These are phyloP conservation scores for Termitomyces sp. DNA, from an alignment of 1,284 basidiomycete species.

Conservation along the genomic window DNA sequence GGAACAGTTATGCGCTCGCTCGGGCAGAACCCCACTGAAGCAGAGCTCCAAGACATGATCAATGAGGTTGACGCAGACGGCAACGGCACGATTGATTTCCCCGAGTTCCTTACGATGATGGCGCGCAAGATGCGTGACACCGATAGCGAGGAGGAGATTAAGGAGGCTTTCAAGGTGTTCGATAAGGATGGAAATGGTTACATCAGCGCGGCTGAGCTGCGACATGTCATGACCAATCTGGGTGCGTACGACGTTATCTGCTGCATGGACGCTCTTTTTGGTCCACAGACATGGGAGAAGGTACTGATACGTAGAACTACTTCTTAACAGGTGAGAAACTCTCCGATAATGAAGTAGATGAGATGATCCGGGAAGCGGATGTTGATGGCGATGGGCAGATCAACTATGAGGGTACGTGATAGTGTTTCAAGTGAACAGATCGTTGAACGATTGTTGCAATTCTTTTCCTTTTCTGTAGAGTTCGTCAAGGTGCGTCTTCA, in stretches of 20 bases:
- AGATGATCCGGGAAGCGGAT: slow-evolving; percentile 99
- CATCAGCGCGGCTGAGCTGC: slow-evolving; percentile 78
- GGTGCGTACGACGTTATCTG: slow-evolving; percentile 45
- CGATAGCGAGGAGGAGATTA: slow-evolving; percentile 76
- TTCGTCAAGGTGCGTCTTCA: slow-evolving; percentile 55
- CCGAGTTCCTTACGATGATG: slow-evolving; percentile 96
- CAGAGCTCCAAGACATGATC: slow-evolving; percentile 96
- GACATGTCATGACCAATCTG: slow-evolving; percentile 90
- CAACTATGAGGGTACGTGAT: slow-evolving; percentile 70
- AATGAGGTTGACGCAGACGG: slow-evolving; percentile 82
- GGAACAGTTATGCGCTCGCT: slow-evolving; percentile 96
- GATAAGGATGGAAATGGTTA: slow-evolving; percentile 82
- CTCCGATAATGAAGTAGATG: slow-evolving; percentile 89
- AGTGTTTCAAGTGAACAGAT: not conserved
- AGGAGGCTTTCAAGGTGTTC: slow-evolving; percentile 80
- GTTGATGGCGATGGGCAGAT: slow-evolving; percentile 92
- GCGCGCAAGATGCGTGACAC: slow-evolving; percentile 87
- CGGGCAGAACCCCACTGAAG: slow-evolving; percentile 96
- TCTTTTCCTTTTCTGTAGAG: slow-evolving; percentile 34
- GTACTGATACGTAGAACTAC: not conserved
- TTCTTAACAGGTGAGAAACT: slow-evolving; percentile 75
- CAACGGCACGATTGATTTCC: slow-evolving; percentile 93
- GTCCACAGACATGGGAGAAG: not conserved
- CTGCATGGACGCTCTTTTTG: not conserved
- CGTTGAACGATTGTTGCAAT: not conserved